phyloP scores from a whole-genome alignment of 495 filamentous ascomycete genomes.

The Penicillium fimorum region DNA sequence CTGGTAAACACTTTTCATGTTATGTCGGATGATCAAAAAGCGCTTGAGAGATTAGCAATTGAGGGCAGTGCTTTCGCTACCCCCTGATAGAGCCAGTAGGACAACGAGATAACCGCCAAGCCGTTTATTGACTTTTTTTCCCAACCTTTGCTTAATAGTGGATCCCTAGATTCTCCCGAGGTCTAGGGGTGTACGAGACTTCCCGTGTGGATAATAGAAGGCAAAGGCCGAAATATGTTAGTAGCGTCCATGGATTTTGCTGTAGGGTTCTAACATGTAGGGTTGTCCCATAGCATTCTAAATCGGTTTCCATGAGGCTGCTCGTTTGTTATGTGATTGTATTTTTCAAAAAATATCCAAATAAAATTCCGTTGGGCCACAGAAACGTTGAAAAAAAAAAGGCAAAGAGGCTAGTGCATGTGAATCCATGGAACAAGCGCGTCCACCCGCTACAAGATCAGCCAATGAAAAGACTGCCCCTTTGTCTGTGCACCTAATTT shows the following conservation, averaged over 20 bases:
- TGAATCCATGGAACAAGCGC: conserved; percentile 8
- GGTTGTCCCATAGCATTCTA: background rate
- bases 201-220: background rate
- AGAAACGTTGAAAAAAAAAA: conserved; percentile 9
- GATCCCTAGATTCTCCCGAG: background rate
- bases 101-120: conserved; percentile 8
- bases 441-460: background rate
- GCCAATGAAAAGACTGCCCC: background rate
- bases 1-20: background rate
- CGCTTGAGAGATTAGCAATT: background rate
- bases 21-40: background rate
- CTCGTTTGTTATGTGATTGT: background rate
- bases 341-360: background rate
- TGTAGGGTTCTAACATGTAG: background rate
- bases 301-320: background rate
- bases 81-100: background rate
- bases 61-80: background rate
- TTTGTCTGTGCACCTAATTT: conserved; percentile 8
- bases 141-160: conserved; percentile 7
- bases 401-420: conserved; percentile 6
- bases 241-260: background rate
- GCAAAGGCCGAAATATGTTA: background rate
- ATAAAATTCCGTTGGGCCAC: conserved; percentile 6
- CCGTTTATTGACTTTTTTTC: background rate
- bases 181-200: background rate